Evolutionary conservation across 106 monocot genomes (phyloP), one percentile per base, ranked within the genome.

Genomic region (Phalaenopsis equestris): DNA sequence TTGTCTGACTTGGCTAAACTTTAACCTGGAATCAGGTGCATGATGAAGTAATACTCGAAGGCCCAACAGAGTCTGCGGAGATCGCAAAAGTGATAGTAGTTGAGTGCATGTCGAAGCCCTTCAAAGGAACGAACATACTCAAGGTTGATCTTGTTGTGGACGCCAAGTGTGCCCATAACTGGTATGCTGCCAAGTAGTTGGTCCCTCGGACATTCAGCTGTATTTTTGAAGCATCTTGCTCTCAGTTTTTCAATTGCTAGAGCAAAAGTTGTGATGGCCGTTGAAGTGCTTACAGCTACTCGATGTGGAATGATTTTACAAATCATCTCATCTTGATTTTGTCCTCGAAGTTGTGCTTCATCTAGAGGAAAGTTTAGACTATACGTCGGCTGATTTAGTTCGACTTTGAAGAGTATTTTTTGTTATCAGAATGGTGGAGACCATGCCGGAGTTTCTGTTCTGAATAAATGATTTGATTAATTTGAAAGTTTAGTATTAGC

Each of bases 31-130:
- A 80, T 7, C 84, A 99, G 98, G 92, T 99, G 47, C 99, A 99
- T 55, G 95, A 99, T 82, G 95, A 99, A 90, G 95, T 99, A 12
- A 99, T 99, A 85, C 86, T 99, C 17, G 93, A 99, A 84, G 95
- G 95, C 19, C 99, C 99, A 2, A 87, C 88, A 1, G 95, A 90
- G 72, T 99, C 99, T 41, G 95, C 93, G 1, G 99, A 95, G 76
- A 80, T 90, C 65, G 99, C 95, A 2, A 95, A 91, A 84, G 78
- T 84, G 7, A 93, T 99, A 48, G 95, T 99, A 37, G 87, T 95
- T 9, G 86, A 99, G 36, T 99, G 99, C 93, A 95, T 99, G 99
- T 91, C 91, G 2, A 91, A 99, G 42, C 95, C 99, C 70, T 99
- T 99, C 73, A 41, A 91, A 78, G 99, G 99, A 39, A 79, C 56